Base-by-base conservation (phyloP, 148 eudicot genomes). In the Polygonum aviculare region DNA sequence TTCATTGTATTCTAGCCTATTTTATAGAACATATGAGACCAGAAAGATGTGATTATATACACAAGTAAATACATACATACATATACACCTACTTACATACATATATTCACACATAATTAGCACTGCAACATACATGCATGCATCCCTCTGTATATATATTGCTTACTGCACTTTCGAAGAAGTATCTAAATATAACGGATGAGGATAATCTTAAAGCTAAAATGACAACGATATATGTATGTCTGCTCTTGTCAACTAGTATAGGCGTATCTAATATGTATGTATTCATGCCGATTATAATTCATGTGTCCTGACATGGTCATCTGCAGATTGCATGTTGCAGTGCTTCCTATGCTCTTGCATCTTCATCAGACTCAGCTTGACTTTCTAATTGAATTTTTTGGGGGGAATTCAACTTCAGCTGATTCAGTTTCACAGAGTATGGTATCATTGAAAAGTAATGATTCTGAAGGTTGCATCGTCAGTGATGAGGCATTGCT, bases 341-440 rank as follows among this genome's bases (percentile, higher is more conserved):
- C 96, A 55, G 77, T 88, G 44, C 96, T 90, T 86, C 98, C 98
- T 45, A 51, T 95, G 80, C 81, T 87, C 69, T 82, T 95, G 88
- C 97, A 95, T 88, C 98, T 95, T 87, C 98, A 95, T 75, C 98
- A 92, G 80, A 86, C 82, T 81, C 98, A 95, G 81, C 92, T 95
- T 76, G 98, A 95, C 83, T 95, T 95, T 78, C 86, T 92, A 40
- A 81, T 89, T 74, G 79, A 83, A 82, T 92, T 95, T 84, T 90
- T 92, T 87, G 97, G 91, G 60, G 91, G 83, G 57, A 84, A 83
- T 57, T 38, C 10, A 38, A 73, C 83, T 10, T 36, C 85, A 21
- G 87, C 84, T 35, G 86, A 79, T 78, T 74, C 78, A 50, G 48
- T 78, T 82, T 76, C 80, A 81, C 72, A 87, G 52, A 84, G 78